Conservation (phyloP, 2,329 filamentous ascomycete species). For the Nigrograna mackinnonii region DNA sequence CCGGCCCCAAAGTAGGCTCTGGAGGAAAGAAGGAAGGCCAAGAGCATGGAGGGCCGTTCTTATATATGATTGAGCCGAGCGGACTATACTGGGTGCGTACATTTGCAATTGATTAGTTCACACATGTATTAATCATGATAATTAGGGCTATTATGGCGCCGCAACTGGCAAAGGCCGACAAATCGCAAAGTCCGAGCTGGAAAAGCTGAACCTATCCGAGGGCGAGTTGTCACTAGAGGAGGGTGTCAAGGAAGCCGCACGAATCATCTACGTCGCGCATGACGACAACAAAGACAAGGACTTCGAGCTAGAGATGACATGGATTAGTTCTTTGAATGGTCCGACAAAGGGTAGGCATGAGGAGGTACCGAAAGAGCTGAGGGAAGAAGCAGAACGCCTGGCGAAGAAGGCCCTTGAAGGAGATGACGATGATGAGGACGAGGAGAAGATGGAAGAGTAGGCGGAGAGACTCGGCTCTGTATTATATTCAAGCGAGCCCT, state of each 20-base stretch:
- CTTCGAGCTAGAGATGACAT: conserved; percentile 98
- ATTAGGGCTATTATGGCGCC: conserved; percentile 91
- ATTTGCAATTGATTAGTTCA: background rate
- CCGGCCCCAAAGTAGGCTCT: conserved; percentile 75
- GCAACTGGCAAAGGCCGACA: conserved; percentile 97
- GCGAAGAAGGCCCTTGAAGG: conserved; percentile 89
- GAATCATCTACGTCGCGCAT: conserved; percentile 96
- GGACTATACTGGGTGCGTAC: conserved; percentile 82
- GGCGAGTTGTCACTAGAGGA: conserved; percentile 79
- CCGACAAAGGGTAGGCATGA: conserved; percentile 92
- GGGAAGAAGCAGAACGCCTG: conserved; percentile 89
- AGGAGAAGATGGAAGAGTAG: conserved; percentile 92
- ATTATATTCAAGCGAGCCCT: conserved; percentile 15
- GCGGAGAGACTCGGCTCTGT: conserved; percentile 13
- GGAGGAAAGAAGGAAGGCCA: conserved; percentile 79
- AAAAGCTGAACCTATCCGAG: conserved; percentile 89
- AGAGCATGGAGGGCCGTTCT: conserved; percentile 83
- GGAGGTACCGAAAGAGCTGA: conserved; percentile 87
- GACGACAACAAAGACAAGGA: conserved; percentile 99
- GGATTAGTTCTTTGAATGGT: conserved; percentile 84
- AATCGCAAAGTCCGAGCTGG: conserved; percentile 95
- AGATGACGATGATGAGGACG: conserved; percentile 81
- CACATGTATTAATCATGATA: background rate
- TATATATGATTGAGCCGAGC: conserved; percentile 99
- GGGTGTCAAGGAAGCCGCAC: conserved; percentile 92